A percentile compares a stretch with the other conserved stretches of the same genome.
phyloP scores from a whole-genome alignment of 345 rosid genomes.

The Camelina laxa region DNA sequence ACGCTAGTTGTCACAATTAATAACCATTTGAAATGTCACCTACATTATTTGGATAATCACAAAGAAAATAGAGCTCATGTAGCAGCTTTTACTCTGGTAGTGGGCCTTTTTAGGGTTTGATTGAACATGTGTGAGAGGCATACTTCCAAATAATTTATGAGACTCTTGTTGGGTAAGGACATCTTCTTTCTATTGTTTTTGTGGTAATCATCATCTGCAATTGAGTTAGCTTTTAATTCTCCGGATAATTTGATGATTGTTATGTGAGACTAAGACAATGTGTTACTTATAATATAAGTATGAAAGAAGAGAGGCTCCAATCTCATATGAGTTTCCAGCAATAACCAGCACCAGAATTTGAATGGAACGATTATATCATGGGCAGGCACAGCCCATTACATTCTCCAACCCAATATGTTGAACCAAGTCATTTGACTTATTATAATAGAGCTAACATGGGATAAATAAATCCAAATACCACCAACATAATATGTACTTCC shows the following conservation, averaged over 20 bases:
- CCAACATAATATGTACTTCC: too few species aligned
- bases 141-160: slow-evolving; percentile 20
- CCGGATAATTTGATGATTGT: slow-evolving; percentile 12
- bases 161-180: slow-evolving; percentile 36
- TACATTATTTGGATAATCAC: slow-evolving; percentile 7
- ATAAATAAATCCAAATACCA: not conserved
- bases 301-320: too few species aligned
- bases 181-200: slow-evolving; percentile 11
- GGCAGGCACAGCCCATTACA: slow-evolving; percentile 19
- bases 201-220: slow-evolving; percentile 4
- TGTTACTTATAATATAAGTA: not conserved
- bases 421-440: not conserved
- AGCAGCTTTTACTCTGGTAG: slow-evolving; percentile 33
- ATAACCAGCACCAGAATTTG: not conserved
- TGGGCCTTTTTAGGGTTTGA: slow-evolving; percentile 11
- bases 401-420: not conserved
- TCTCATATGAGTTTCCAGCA: slow-evolving; percentile 6
- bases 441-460: not conserved
- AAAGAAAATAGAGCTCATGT: slow-evolving; percentile 8
- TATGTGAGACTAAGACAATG: slow-evolving; percentile 1
- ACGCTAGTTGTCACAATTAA: not conserved
- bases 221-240: not conserved
- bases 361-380: not conserved
- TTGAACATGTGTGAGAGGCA: slow-evolving; percentile 15
- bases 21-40: too few species aligned